Conservation (phyloP, 2,329 filamentous ascomycete genomes). For the Sporothrix humicola region DNA sequence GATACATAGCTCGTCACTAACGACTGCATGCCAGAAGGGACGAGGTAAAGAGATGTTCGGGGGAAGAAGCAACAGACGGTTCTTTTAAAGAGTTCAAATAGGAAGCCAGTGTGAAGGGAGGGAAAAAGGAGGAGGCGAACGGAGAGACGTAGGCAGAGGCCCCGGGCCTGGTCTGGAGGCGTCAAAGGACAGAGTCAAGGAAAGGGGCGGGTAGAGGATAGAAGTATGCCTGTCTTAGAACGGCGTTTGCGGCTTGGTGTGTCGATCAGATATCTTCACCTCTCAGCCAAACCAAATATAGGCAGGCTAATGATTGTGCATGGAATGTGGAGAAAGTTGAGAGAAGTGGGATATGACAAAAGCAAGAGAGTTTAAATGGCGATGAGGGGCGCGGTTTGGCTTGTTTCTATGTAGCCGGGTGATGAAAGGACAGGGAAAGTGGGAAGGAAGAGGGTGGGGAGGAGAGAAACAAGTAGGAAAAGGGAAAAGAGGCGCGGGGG, state of each 20-base stretch:
- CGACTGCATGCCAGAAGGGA: slow-evolving; percentile 49
- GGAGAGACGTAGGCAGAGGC: slow-evolving; percentile 2
- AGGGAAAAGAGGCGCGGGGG: neutral
- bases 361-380: slow-evolving; percentile 15
- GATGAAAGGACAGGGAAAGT: neutral
- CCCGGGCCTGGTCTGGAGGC: slow-evolving; percentile 29
- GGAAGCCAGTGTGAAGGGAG: neutral
- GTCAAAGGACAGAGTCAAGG: neutral
- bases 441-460: neutral
- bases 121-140: slow-evolving; percentile 8
- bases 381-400: slow-evolving; percentile 1
- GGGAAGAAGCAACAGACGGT: slow-evolving; percentile 25
- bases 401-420: slow-evolving; percentile 8
- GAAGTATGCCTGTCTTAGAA: slow-evolving; percentile 27
- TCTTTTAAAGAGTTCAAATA: slow-evolving; percentile 25
- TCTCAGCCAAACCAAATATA: slow-evolving; percentile 33
- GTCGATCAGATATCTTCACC: slow-evolving; percentile 41
- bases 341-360: slow-evolving; percentile 25
- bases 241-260: slow-evolving; percentile 37
- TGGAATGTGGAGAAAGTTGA: slow-evolving; percentile 36
- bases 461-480: neutral
- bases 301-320: slow-evolving; percentile 33
- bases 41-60: slow-evolving; percentile 14
- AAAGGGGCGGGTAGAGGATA: neutral
- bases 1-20: slow-evolving; percentile 56